Conservation (phyloP, 169 alveolate species). For the Toxoplasma gondii region DNA sequence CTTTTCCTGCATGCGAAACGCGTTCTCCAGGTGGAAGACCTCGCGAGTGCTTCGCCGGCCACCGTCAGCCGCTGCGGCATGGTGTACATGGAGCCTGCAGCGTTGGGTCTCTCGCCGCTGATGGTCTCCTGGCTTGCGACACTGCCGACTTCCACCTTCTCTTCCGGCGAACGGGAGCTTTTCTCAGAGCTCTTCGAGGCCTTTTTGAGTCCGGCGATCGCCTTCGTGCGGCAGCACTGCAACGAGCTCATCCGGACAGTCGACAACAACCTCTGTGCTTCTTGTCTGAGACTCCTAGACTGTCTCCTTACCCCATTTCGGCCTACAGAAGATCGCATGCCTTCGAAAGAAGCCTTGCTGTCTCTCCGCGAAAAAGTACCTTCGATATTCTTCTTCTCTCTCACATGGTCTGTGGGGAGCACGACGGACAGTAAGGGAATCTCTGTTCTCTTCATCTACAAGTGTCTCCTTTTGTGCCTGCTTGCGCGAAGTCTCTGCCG, state of each 20-base stretch:
- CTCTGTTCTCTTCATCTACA: neutral
- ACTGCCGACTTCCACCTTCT: constrained; percentile 79
- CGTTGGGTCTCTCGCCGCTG: constrained; percentile 91
- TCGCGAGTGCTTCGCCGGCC: constrained; percentile 95
- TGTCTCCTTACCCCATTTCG: constrained; percentile 83
- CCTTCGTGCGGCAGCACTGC: constrained; percentile 81
- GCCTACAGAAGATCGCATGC: constrained; percentile 82
- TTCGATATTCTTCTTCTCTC: constrained; percentile 81
- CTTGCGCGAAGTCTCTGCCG: neutral
- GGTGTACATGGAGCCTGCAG: constrained; percentile 95
- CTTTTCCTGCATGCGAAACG: neutral
- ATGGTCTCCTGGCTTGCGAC: constrained; percentile 88
- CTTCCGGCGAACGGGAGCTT: constrained; percentile 63
- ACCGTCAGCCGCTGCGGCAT: constrained; percentile 96
- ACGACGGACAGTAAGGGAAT: constrained; percentile 82
- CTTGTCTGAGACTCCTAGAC: constrained; percentile 81
- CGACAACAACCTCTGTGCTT: constrained; percentile 81
- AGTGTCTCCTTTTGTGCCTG: neutral
- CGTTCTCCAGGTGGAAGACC: constrained; percentile 85
- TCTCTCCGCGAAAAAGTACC: constrained; percentile 75
- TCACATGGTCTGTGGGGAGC: constrained; percentile 89
- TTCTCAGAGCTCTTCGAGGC: constrained; percentile 76
- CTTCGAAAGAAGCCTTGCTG: constrained; percentile 81
- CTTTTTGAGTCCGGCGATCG: constrained; percentile 46
- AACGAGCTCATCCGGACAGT: constrained; percentile 80